Evolutionary conservation across 2,329 filamentous ascomycete species (phyloP), one percentile per base, ranked within the genome.

Genomic region (Pezicula radicicola): DNA sequence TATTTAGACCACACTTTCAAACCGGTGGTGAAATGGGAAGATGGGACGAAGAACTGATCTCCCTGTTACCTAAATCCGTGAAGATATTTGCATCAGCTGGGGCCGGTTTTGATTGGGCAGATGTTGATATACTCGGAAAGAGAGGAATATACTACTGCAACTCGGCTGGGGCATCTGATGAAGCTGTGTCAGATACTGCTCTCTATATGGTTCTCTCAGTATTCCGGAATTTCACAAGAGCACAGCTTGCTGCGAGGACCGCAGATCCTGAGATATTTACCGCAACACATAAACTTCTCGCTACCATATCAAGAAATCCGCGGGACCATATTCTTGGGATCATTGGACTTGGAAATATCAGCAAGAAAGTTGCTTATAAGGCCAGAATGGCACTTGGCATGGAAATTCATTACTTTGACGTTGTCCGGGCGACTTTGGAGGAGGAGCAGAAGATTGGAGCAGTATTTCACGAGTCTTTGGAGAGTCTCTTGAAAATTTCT

Each of bases 111-210:
- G 79, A 84, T 63, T 82, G 79, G 78, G 78, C 78, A 4, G 76
- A 84, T 60, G 77, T 77, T 15, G 72, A 79, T 56, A 68, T 78
- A 0, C 66, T 89, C 50, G 85, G 79, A 0, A 72, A 79, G 56
- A 75, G 75, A 50, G 51, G 81, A 42, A 77, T 87, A 55, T 70
- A 84, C 48, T 89, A 89, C 69, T 89, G 85, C 73, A 89, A 89
- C 68, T 78, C 45, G 10, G 85, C 84, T 1, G 76, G 82, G 1
- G 84, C 85, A 0, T 85, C 84, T 36, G 84, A 83, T 8, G 86
- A 89, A 60, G 83, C 84, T 6, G 85, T 89, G 3, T 85, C 85
- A 48, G 86, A 89, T 66, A 80, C 86, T 53, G 81, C 84, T 18
- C 73, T 88, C 37, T 83, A 81, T 60, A 78, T 87, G 60, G 78